Percentiles rank a stretch among this genome's conserved stretches.
Conservation (phyloP, 1,284 basidiomycete species). For the Apiotrichum sp. region DNA sequence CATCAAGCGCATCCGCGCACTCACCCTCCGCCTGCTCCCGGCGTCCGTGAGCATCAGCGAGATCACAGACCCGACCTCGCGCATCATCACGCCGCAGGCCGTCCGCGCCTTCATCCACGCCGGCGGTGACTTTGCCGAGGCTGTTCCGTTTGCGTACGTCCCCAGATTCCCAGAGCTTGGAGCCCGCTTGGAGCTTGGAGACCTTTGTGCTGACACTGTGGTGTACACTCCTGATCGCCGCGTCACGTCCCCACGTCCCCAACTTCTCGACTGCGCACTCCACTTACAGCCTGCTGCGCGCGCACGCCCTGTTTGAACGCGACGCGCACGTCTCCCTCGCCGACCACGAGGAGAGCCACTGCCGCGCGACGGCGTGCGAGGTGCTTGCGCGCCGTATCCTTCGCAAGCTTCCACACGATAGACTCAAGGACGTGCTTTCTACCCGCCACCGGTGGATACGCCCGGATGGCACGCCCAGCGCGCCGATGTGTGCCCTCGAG, state of each 20-base stretch:
- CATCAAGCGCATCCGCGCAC: slow-evolving; percentile 66
- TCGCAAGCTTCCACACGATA: slow-evolving; percentile 60
- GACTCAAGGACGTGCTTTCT: slow-evolving; percentile 60
- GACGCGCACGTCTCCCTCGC: slow-evolving; percentile 49
- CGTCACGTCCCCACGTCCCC: too few relatives aligned
- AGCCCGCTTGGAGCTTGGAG: too few relatives aligned
- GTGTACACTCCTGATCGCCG: too few relatives aligned
- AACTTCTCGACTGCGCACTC: not conserved
- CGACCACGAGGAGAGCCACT: slow-evolving; percentile 76
- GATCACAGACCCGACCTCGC: slow-evolving; percentile 41
- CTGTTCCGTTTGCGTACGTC: slow-evolving; percentile 51
- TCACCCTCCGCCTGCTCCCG: slow-evolving; percentile 71
- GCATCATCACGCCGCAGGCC: slow-evolving; percentile 46
- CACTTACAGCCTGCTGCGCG: slow-evolving; percentile 61
- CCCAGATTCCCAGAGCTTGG: too few relatives aligned
- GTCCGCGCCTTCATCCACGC: slow-evolving; percentile 47
- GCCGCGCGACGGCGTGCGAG: slow-evolving; percentile 79
- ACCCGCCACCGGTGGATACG: slow-evolving; percentile 67
- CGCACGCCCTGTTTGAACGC: slow-evolving; percentile 66
- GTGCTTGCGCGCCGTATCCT: slow-evolving; percentile 75
- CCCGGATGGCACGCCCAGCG: slow-evolving; percentile 67
- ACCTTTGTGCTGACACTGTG: too few relatives aligned
- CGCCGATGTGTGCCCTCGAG: slow-evolving; percentile 68
- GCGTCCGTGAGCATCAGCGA: slow-evolving; percentile 52
- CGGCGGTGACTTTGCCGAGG: slow-evolving; percentile 61